Conservation (phyloP, 306 rosid genomes). For the Lupinus albus region DNA sequence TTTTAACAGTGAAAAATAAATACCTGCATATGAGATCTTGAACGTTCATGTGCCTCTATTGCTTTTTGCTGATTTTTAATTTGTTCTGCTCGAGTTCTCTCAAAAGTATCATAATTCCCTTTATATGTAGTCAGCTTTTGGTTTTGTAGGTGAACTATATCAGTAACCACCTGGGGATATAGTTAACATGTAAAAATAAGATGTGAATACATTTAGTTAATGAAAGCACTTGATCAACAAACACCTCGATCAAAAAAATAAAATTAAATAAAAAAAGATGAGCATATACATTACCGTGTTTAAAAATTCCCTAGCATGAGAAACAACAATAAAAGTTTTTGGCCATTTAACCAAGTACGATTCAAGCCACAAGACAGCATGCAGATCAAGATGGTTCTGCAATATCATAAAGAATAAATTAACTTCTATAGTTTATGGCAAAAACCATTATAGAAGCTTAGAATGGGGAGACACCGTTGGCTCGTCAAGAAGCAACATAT, state of each 20-base stretch:
- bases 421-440: constrained; percentile 30
- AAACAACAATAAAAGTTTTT: constrained; percentile 90
- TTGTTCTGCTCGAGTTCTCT: constrained; percentile 85
- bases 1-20: constrained; percentile 3
- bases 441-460: constrained; percentile 17
- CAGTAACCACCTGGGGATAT: constrained; percentile 80
- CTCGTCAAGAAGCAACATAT: constrained; percentile 90
- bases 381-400: constrained; percentile 99
- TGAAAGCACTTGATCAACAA: constrained; percentile 25
- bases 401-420: constrained; percentile 32
- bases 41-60: constrained; percentile 83
- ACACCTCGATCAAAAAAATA: constrained; percentile 13
- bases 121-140: constrained; percentile 73
- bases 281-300: constrained; percentile 68
- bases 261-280: not conserved
- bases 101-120: constrained; percentile 92
- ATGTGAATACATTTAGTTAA: not conserved
- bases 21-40: constrained; percentile 97
- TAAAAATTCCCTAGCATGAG: constrained; percentile 98
- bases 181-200: constrained; percentile 32
- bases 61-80: constrained; percentile 92
- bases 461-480: constrained; percentile 71
- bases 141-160: constrained; percentile 85
- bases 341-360: constrained; percentile 93
- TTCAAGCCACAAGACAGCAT: constrained; percentile 98